phyloP scores from a whole-genome alignment of 495 filamentous ascomycete species.

The Amniculicola lignicola region DNA sequence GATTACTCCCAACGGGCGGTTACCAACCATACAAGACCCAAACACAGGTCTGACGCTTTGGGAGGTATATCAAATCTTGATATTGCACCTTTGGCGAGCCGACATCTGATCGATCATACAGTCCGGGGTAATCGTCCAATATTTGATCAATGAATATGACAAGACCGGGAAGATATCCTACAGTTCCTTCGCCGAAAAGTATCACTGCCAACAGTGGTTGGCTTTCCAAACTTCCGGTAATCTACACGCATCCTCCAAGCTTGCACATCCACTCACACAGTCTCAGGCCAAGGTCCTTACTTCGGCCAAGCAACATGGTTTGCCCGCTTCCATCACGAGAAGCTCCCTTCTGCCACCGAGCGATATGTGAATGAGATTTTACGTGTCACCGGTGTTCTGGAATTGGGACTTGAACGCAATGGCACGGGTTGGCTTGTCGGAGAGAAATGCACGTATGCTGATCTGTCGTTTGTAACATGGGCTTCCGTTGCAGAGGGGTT shows the following conservation, averaged over 20 bases:
- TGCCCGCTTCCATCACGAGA: constrained; percentile 46
- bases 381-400: constrained; percentile 49
- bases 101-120: background rate
- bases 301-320: constrained; percentile 47
- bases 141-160: constrained; percentile 40
- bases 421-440: constrained; percentile 49
- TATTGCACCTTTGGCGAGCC: background rate
- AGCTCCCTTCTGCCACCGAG: constrained; percentile 45
- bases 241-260: background rate
- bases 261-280: background rate
- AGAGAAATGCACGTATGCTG: constrained; percentile 50
- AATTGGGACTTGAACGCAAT: constrained; percentile 37
- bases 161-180: constrained; percentile 33
- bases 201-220: constrained; percentile 40
- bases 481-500: background rate
- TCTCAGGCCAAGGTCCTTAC: constrained; percentile 43
- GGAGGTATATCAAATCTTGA: constrained; percentile 5
- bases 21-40: constrained; percentile 30
- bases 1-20: constrained; percentile 45
- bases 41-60: constrained; percentile 24
- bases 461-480: constrained; percentile 51
- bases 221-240: constrained; percentile 41
- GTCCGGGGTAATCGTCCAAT: constrained; percentile 40
- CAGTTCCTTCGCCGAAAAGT: constrained; percentile 38
- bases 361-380: constrained; percentile 50